Percentiles rank a stretch among this genome's conserved stretches.
These are phyloP conservation scores for Teunomyces cretensis DNA, from an alignment of 805 yeast genomes.

Conservation along the genomic window DNA sequence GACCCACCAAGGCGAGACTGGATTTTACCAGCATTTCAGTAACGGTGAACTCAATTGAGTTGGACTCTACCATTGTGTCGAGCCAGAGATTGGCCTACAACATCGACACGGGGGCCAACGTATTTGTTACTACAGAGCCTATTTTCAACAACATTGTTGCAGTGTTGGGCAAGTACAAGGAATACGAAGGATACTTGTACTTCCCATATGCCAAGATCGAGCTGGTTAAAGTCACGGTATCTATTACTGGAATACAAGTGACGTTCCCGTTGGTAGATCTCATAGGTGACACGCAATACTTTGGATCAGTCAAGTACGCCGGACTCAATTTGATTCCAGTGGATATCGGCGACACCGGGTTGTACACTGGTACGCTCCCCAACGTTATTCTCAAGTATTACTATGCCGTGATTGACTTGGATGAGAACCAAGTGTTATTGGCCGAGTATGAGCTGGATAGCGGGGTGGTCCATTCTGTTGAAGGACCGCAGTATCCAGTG, in stretches of 20 bases:
- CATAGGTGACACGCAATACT: slow-evolving; percentile 8
- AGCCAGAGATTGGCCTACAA: slow-evolving; percentile 14
- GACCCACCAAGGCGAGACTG: slow-evolving; percentile 7
- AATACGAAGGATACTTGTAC: slow-evolving; percentile 5
- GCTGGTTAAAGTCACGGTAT: slow-evolving; percentile 4
- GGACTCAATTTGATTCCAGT: slow-evolving; percentile 10
- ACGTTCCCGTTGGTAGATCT: slow-evolving; percentile 13
- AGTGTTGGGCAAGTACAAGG: slow-evolving; percentile 8
- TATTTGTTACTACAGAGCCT: slow-evolving; percentile 13
- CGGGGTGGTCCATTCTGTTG: slow-evolving; percentile 6
- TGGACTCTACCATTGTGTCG: slow-evolving; percentile 10
- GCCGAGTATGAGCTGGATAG: slow-evolving; percentile 10
- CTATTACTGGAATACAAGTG: slow-evolving; percentile 13
- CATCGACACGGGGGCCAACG: slow-evolving; percentile 18
- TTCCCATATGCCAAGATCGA: slow-evolving; percentile 7
- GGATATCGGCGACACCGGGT: slow-evolving; percentile 10
- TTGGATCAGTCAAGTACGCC: slow-evolving; percentile 12
- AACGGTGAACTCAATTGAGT: slow-evolving; percentile 12
- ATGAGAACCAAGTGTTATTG: slow-evolving; percentile 11
- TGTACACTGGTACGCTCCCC: slow-evolving; percentile 16
- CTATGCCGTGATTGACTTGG: slow-evolving; percentile 19
- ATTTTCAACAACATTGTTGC: slow-evolving; percentile 13
- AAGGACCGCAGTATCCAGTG: slow-evolving; percentile 12
- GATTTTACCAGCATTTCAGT: slow-evolving; percentile 11
- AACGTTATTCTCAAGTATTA: slow-evolving; percentile 16